A percentile compares a stretch with the other conserved stretches of the same genome.
phyloP scores from a whole-genome alignment of 257 asterid genomes.

The Forsythia suspensa region DNA sequence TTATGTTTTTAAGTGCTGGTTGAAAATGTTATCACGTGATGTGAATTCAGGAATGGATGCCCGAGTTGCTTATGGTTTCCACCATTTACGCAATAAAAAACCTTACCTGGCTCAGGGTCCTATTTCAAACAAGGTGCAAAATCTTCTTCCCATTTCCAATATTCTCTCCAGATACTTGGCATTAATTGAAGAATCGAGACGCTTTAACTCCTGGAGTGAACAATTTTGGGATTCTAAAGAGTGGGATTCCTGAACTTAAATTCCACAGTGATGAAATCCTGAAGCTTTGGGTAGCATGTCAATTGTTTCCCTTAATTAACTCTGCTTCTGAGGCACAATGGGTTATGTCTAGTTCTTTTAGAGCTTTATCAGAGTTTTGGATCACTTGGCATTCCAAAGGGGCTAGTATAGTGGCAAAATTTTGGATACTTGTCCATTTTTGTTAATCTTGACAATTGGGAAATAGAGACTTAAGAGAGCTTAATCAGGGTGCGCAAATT shows the following conservation, averaged over 20 bases:
- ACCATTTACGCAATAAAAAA: conserved; percentile 82
- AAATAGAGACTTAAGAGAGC: too few species aligned
- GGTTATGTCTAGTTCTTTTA: too few species aligned
- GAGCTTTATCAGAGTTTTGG: too few species aligned
- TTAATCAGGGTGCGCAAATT: too few species aligned
- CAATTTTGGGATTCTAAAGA: conserved; percentile 2
- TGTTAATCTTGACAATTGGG: too few species aligned
- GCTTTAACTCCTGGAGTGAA: background rate
- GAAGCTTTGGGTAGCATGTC: too few species aligned
- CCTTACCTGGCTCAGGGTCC: conserved; percentile 98
- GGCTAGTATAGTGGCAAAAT: too few species aligned
- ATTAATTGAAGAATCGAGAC: background rate
- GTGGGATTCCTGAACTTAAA: background rate
- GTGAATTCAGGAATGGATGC: conserved; percentile 88
- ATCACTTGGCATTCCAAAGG: too few species aligned
- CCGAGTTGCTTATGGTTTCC: conserved; percentile 93
- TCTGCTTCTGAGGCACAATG: too few species aligned
- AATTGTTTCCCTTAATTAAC: too few species aligned
- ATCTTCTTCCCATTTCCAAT: conserved; percentile 8
- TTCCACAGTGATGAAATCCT: background rate
- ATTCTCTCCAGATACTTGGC: background rate
- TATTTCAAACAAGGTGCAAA: conserved; percentile 76
- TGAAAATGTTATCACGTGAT: conserved; percentile 2
- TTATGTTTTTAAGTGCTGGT: conserved; percentile 10
- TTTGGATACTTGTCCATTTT: too few species aligned